Evolutionary conservation across 1,139 yeast species (phyloP), one percentile per base, ranked within the genome.

Genomic region (Sugiyamaella sp.): DNA sequence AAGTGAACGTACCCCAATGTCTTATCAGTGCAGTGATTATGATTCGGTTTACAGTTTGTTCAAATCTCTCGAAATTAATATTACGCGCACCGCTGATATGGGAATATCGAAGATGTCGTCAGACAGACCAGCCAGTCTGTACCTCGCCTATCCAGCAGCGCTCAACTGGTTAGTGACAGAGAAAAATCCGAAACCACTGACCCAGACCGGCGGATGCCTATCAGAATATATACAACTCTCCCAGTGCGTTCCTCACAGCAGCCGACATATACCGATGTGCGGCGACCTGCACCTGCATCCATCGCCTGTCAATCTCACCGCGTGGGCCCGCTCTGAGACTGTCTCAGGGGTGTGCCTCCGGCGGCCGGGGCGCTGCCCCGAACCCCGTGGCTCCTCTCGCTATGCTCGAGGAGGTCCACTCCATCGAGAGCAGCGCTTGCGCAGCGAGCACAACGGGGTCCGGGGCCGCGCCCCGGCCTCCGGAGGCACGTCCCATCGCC

Each of bases 221-320:
- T 25, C 10, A 6, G 5, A 6, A 25, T 25, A 6, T 25, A 25
- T 25, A 25, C 10, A 5, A 25, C 9, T 25, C 10, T 10, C 29
- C 29, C 10, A 25, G 10, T 25, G 29, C n/a, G n/a, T n/a, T n/a
- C n/a, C n/a, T n/a, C n/a, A 25, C 29, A 10, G 29, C 35, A 29
- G 35, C 35, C 35, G 35, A 29, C 35, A 29, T 29, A 29, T 29
- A 29, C 35, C 35, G 35, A 29, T 29, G 35, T 29, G 35, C 35
- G 35, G 35, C 35, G 35, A 29, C 14, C 35, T 8, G 14, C 5
- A 24, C 29, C 29, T 24, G 29, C 29, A 24, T 24, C 5, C 5
- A 10, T 10, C 29, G 10, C 10, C 5, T 24, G 9, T 24, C 10
- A 24, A 24, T 24, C 29, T 24, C 29, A 24, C 10, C 29, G 29